Evolutionary conservation across 208 protist genomes (phyloP).

Genomic region (Trypanosoma cruzi): DNA sequence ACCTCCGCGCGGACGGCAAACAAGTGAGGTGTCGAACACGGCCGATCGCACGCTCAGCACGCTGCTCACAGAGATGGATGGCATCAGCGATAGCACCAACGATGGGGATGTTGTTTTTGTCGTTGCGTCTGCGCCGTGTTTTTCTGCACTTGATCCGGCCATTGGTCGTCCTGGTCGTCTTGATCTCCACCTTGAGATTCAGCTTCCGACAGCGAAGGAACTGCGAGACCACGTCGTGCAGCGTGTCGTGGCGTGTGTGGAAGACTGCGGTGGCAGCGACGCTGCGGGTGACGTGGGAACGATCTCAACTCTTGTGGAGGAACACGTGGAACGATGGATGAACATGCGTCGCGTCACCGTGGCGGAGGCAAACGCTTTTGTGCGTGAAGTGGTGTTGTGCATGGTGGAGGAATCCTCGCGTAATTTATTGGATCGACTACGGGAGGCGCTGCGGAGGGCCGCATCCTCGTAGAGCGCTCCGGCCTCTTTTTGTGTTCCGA

Average conservation of each 20-base stretch:
- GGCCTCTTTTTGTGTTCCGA: background rate
- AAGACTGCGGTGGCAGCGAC: background rate
- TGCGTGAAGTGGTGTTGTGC: conserved; percentile 30
- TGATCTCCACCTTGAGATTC: conserved; percentile 78
- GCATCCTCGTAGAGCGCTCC: background rate
- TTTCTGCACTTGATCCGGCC: conserved; percentile 74
- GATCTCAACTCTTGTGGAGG: conserved; percentile 19
- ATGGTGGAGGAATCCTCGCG: conserved; percentile 6
- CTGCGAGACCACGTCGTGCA: conserved; percentile 17
- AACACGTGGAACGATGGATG: conserved; percentile 14
- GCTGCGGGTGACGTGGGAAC: conserved; percentile 19
- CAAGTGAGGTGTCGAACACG: conserved; percentile 53
- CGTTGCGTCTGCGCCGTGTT: conserved; percentile 74
- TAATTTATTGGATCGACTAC: background rate
- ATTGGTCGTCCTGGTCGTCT: conserved; percentile 85
- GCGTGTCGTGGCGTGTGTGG: conserved; percentile 15
- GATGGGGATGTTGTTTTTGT: conserved; percentile 60
- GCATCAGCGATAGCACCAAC: conserved; percentile 37
- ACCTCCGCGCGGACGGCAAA: conserved; percentile 56
- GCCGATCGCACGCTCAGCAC: conserved; percentile 89
- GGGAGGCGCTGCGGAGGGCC: background rate
- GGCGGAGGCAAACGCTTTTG: conserved; percentile 34
- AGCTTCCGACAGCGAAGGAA: conserved; percentile 22
- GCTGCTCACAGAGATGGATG: conserved; percentile 94
- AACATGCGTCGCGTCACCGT: conserved; percentile 2